A percentile compares a stretch with the other conserved stretches of the same genome.
phyloP scores from a whole-genome alignment of 2,329 filamentous ascomycete genomes.

The Aspergillus costaricaensis region DNA sequence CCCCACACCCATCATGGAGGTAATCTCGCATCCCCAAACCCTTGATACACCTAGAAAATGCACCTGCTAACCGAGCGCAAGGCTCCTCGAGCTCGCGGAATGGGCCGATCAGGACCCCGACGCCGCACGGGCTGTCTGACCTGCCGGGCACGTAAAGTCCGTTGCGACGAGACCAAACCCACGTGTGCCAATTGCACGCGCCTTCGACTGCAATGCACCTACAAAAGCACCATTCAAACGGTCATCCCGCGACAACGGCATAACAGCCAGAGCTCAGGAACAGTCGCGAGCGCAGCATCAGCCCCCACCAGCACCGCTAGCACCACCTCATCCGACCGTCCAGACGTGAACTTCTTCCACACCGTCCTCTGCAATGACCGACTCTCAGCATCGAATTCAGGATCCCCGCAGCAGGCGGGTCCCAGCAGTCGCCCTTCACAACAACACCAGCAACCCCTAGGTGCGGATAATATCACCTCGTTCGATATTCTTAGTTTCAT shows the following conservation, averaged over 20 bases:
- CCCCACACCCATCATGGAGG: constrained; percentile 5
- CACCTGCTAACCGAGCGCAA: neutral
- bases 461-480: constrained; percentile 21
- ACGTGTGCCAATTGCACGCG: constrained; percentile 38
- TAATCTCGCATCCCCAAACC: neutral
- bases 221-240: constrained; percentile 28
- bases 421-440: constrained; percentile 10
- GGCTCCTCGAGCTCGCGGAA: constrained; percentile 29
- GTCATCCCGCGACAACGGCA: constrained; percentile 8
- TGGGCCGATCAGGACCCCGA: constrained; percentile 38
- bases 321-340: constrained; percentile 16
- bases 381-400: constrained; percentile 3
- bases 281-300: neutral
- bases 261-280: too few relatives aligned
- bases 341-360: constrained; percentile 31
- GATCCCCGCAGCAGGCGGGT: neutral
- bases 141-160: constrained; percentile 39
- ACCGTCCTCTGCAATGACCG: constrained; percentile 32
- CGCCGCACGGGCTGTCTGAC: constrained; percentile 39
- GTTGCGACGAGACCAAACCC: constrained; percentile 39
- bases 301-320: neutral
- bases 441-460: neutral
- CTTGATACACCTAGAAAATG: neutral
- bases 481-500: constrained; percentile 43
- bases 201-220: constrained; percentile 33